Conservation (phyloP, 495 filamentous ascomycete genomes). For the Penicillium ochrochloron region DNA sequence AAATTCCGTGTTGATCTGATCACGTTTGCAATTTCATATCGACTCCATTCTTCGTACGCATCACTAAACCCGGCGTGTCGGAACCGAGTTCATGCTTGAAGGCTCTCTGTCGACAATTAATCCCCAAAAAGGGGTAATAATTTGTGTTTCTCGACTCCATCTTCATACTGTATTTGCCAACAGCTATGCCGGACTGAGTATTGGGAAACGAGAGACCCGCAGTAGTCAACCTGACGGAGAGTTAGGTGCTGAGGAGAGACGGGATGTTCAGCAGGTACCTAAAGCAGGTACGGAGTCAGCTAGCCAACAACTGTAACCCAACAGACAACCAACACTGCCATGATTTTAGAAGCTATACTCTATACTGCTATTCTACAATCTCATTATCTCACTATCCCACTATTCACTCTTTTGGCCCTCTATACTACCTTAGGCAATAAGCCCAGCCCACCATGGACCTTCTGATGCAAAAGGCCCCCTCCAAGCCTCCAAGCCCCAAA, state of each 20-base stretch:
- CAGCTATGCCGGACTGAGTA: neutral
- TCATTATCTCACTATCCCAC: neutral
- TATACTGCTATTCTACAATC: neutral
- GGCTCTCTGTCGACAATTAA: neutral
- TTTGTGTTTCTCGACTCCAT: neutral
- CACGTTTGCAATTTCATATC: neutral
- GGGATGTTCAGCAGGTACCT: constrained; percentile 2
- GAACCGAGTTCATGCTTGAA: neutral
- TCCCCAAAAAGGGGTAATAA: neutral
- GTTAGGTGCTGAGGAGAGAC: constrained; percentile 3
- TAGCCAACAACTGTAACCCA: neutral
- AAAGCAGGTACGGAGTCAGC: neutral
- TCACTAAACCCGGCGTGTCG: neutral
- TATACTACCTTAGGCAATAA: neutral
- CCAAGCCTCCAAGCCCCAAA: neutral
- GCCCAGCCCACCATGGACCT: neutral
- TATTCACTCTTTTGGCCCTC: neutral
- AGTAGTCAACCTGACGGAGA: neutral
- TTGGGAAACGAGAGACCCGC: neutral
- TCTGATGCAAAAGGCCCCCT: neutral
- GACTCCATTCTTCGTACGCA: neutral
- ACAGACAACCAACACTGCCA: constrained; percentile 1
- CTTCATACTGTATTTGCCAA: neutral
- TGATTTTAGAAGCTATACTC: neutral
- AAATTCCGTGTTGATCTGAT: constrained; percentile 4